Base-by-base conservation (phyloP, 1,284 basidiomycete species). In the Microbotryum saponariae region DNA sequence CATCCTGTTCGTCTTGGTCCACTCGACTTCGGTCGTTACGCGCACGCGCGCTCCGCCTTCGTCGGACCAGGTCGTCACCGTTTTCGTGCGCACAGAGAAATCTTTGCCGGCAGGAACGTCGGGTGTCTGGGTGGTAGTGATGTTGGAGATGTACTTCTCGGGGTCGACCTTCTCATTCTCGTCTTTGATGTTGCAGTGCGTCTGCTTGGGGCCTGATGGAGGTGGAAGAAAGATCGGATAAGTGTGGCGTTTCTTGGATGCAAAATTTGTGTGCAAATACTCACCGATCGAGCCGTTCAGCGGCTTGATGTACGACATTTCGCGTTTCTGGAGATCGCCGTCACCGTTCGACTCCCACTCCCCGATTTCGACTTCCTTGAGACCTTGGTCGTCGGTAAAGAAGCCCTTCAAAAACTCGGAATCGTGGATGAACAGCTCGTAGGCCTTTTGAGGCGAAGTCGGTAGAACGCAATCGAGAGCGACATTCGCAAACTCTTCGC, bases 261-360 rank as follows among this genome's bases (percentile, higher is more conserved):
- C 1, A 7, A 12, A 2, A 29, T 4, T 31, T 25, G 9, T 2
- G 6, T 54, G 2, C 1, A 42, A 12, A 25, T 12, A 31, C 44
- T 12, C n/a, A 47, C 20, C 37, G 27, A 97, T 83, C 42, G 84
- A 83, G 0, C 83, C 91, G 64, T 83, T 85, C 52, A 98, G 80
- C 0, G 93, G 93, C 75, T 96, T 97, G 77, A 97, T 91, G 77
- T 97, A 98, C 18, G 88, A 88, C 82, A 93, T 91, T 65, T 88
- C 87, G 20, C 94, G 83, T 25, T 83, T 79, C 3, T 96, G 82
- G 51, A 61, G 52, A 4, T 23, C 21, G 6, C 58, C 61, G 27
- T 55, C 25, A 9, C 54, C 4, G 37, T 42, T 42, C 10, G 88
- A 80, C 62, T 85, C 81, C 92, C 92, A 97, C 70, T 94, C 90